Evolutionary conservation across 305 asterid genomes (phyloP), one percentile per base, ranked within the genome.

Genomic region (Coffea humblotiana): DNA sequence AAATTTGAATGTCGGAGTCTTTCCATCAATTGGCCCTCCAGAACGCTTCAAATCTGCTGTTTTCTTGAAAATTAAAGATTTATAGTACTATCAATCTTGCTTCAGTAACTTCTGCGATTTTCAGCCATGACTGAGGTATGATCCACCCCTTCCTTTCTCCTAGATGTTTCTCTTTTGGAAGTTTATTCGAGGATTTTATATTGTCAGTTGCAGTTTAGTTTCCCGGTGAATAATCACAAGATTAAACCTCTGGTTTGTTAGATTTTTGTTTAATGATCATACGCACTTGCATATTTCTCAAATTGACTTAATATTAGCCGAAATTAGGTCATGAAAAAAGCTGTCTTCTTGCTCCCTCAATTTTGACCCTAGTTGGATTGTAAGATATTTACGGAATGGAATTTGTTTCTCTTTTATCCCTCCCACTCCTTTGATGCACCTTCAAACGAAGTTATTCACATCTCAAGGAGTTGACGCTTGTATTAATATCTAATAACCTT

Each of bases 61-160:
- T 51, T 14, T 51, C 4, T 51, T 49, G 54, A 48, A 48, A 48
- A 48, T 7, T 1, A 48, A 48, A 48, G 13, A 48, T 7, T 48
- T 48, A 10, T 15, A 13, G 13, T 40, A 45, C 52, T 16, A 56
- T 56, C 61, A 56, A 56, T 47, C 48, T 74, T 19, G 29, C 40
- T 74, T 51, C 71, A 60, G 73, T 56, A 63, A 78, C 76, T 74
- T 74, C 16, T 32, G 15, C 67, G 32, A 83, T 77, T 86, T 78
- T 83, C 88, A 85, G 90, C 89, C 83, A 93, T 93, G 97, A 93
- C 97, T 69, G 97, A 93, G 96, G 97, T 93, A 87, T 71, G 82
- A n/a, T 32, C 48, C 43, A 35, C 49, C 6, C 73, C 8, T 51
- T 16, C 21, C 32, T 69, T 63, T 54, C 63, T 29, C 35, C 14